A percentile compares a stretch with the other conserved stretches of the same genome.
phyloP scores from a whole-genome alignment of 2,329 filamentous ascomycete genomes.

The Stemphylium beticola region DNA sequence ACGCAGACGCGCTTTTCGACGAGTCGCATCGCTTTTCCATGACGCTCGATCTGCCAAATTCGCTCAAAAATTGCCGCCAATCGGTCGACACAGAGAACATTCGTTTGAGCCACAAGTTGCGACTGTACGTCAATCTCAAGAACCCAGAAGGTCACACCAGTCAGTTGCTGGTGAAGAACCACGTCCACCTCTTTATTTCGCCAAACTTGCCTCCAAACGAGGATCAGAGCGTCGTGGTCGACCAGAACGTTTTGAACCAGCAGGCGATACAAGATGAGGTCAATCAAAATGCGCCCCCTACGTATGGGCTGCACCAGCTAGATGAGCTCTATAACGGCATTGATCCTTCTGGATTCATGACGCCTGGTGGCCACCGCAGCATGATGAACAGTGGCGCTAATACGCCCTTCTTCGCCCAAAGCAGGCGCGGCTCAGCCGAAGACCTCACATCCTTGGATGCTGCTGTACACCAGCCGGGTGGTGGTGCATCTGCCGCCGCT shows the following conservation, averaged over 20 bases:
- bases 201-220: slow-evolving; percentile 90
- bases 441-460: slow-evolving; percentile 70
- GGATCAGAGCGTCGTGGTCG: slow-evolving; percentile 71
- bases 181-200: slow-evolving; percentile 93
- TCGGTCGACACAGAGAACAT: slow-evolving; percentile 88
- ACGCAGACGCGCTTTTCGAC: slow-evolving; percentile 54
- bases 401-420: slow-evolving; percentile 77
- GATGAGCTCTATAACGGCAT: slow-evolving; percentile 91
- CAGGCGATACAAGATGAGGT: slow-evolving; percentile 61
- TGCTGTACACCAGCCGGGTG: slow-evolving; percentile 40
- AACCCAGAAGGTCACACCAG: slow-evolving; percentile 96
- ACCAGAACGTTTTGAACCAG: slow-evolving; percentile 46
- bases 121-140: slow-evolving; percentile 86
- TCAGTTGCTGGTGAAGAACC: slow-evolving; percentile 89
- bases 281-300: slow-evolving; percentile 78
- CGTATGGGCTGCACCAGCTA: slow-evolving; percentile 87
- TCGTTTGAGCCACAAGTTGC: slow-evolving; percentile 90
- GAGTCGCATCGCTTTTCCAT: slow-evolving; percentile 67
- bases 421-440: slow-evolving; percentile 77
- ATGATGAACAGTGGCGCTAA: slow-evolving; percentile 64
- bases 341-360: slow-evolving; percentile 80
- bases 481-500: slow-evolving; percentile 61
- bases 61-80: slow-evolving; percentile 81
- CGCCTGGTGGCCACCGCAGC: slow-evolving; percentile 67
- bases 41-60: slow-evolving; percentile 75